phyloP scores from a whole-genome alignment of 2,329 filamentous ascomycete genomes.

The Fusarium napiforme region DNA sequence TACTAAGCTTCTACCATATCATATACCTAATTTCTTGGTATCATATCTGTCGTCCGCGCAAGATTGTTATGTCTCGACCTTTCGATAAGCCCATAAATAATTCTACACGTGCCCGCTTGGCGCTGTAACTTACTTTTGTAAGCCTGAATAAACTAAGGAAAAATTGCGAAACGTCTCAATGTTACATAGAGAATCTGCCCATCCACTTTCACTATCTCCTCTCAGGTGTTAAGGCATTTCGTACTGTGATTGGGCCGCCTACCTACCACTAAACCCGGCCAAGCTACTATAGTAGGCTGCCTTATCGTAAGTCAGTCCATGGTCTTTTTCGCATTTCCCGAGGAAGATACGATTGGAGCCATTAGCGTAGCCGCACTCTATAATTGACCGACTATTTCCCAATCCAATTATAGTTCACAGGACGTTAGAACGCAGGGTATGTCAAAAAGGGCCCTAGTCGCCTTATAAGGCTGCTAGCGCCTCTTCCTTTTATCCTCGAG shows the following conservation, averaged over 20 bases:
- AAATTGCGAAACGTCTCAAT: not conserved
- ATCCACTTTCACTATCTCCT: not conserved
- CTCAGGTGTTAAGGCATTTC: not conserved
- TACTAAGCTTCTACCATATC: rapidly evolving
- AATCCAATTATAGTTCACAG: too few relatives aligned
- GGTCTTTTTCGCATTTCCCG: not conserved
- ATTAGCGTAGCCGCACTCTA: not conserved
- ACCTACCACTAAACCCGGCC: not conserved
- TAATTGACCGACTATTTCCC: not conserved
- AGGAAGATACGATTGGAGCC: not conserved
- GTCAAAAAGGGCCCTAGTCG: not conserved
- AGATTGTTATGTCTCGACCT: rapidly evolving
- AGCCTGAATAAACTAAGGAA: not conserved
- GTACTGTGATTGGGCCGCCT: not conserved
- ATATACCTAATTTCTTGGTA: rapidly evolving
- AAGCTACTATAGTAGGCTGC: not conserved
- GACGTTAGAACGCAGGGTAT: rapidly evolving
- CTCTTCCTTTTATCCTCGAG: not conserved
- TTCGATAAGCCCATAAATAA: rapidly evolving
- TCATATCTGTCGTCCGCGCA: rapidly evolving
- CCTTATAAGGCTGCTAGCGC: not conserved
- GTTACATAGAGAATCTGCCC: not conserved
- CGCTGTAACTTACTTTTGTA: not conserved
- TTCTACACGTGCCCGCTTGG: too few relatives aligned
- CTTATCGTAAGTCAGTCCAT: not conserved